phyloP scores from a whole-genome alignment of 768 basidiomycete genomes.

The Naematelia aurantialba region DNA sequence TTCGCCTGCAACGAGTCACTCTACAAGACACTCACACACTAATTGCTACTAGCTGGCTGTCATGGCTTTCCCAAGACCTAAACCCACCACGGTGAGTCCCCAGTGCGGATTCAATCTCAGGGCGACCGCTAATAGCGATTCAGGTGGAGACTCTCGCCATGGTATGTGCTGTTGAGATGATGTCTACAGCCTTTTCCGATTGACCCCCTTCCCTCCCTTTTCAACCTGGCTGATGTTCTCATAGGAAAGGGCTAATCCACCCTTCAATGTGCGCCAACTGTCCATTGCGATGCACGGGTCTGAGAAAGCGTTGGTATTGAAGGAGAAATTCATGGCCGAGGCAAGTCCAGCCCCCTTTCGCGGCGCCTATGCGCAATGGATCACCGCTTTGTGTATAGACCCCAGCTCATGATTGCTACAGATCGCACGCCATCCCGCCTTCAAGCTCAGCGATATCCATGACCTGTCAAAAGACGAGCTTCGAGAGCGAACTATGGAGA shows the following conservation, averaged over 20 bases:
- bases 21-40: too few relatives aligned
- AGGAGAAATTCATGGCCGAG: constrained; percentile 51
- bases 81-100: constrained; percentile 43
- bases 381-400: background rate
- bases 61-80: constrained; percentile 46
- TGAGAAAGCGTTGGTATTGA: constrained; percentile 44
- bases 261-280: constrained; percentile 47
- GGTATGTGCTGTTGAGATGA: constrained; percentile 22
- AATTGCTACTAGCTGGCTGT: background rate
- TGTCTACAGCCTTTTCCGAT: background rate
- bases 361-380: background rate
- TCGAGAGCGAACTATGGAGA: constrained; percentile 53
- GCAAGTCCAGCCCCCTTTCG: constrained; percentile 15
- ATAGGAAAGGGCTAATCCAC: constrained; percentile 47
- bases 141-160: constrained; percentile 47
- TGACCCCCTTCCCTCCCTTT: background rate
- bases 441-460: constrained; percentile 52
- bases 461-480: constrained; percentile 51
- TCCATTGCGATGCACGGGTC: constrained; percentile 49
- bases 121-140: constrained; percentile 3
- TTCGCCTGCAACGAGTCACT: too few relatives aligned
- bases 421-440: constrained; percentile 52
- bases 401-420: constrained; percentile 4
- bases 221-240: background rate
- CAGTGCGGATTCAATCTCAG: background rate